Conservation (phyloP, 73 alveolate species). For the Urostyla sp. region DNA sequence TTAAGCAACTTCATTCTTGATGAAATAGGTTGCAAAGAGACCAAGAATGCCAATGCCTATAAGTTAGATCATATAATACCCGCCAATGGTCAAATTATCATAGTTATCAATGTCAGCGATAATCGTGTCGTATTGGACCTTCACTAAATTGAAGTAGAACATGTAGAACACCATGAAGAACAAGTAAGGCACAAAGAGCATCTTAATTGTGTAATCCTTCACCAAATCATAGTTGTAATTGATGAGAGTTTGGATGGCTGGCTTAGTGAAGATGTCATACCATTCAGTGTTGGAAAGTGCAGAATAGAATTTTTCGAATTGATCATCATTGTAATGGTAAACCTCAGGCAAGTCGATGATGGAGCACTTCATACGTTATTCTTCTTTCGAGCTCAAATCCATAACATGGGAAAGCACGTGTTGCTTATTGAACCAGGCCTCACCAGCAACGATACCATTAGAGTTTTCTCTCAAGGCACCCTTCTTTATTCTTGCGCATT, state of each 20-base stretch:
- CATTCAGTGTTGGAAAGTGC: neutral
- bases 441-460: neutral
- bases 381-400: neutral
- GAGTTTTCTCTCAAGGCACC: conserved; percentile 11
- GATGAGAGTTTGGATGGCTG: neutral
- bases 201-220: neutral
- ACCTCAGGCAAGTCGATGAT: neutral
- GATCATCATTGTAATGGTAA: neutral
- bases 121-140: no score
- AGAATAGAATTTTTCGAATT: neutral
- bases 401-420: neutral
- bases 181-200: conserved; percentile 2
- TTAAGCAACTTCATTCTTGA: conserved; percentile 26
- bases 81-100: no score
- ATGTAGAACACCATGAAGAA: neutral
- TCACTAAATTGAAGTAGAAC: neutral
- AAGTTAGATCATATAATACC: no score
- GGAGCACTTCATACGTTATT: neutral
- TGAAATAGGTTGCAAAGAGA: conserved; percentile 23
- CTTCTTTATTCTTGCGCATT: neutral
- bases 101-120: no score
- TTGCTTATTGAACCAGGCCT: neutral
- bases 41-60: no score
- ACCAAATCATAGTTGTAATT: conserved; percentile 3
- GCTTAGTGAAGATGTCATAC: neutral